Conservation (phyloP, 169 alveolate species). For the Eimeria maxima region DNA sequence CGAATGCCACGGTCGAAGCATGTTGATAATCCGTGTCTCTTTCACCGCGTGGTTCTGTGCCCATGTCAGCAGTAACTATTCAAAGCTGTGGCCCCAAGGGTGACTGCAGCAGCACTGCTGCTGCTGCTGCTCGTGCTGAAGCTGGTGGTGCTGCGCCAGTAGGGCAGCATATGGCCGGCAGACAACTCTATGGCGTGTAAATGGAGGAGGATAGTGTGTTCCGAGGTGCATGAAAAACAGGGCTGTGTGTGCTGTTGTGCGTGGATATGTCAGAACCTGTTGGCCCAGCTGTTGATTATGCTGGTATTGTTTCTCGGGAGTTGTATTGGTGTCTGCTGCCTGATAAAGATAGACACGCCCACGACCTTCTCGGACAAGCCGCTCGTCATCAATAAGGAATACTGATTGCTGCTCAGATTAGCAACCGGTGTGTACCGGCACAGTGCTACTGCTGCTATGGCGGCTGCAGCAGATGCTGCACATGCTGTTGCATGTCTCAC, state of each 20-base stretch:
- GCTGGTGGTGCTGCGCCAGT: neutral
- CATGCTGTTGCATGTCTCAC: neutral
- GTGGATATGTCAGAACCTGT: slow-evolving; percentile 37
- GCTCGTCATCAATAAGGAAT: slow-evolving; percentile 79
- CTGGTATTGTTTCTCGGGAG: slow-evolving; percentile 54
- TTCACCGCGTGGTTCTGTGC: neutral
- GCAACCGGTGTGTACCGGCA: slow-evolving; percentile 15
- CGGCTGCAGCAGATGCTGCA: neutral
- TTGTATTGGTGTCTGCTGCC: slow-evolving; percentile 77
- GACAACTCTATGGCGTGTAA: neutral
- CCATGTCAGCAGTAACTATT: neutral
- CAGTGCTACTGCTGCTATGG: neutral
- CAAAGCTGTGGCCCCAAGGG: neutral
- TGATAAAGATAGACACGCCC: slow-evolving; percentile 76
- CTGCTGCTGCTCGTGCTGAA: slow-evolving; percentile 4
- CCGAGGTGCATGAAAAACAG: neutral
- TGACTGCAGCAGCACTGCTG: neutral
- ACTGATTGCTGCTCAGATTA: slow-evolving; percentile 1
- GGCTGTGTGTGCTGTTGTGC: neutral
- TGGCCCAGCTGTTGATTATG: slow-evolving; percentile 74
- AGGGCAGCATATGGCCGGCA: neutral
- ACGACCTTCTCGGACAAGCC: slow-evolving; percentile 75
- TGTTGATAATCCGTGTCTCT: neutral
- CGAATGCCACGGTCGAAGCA: neutral
- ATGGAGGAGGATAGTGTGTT: neutral